These are phyloP conservation scores for Magnaporthales sp. DNA, from an alignment of 2,329 filamentous ascomycete genomes.

Conservation along the genomic window DNA sequence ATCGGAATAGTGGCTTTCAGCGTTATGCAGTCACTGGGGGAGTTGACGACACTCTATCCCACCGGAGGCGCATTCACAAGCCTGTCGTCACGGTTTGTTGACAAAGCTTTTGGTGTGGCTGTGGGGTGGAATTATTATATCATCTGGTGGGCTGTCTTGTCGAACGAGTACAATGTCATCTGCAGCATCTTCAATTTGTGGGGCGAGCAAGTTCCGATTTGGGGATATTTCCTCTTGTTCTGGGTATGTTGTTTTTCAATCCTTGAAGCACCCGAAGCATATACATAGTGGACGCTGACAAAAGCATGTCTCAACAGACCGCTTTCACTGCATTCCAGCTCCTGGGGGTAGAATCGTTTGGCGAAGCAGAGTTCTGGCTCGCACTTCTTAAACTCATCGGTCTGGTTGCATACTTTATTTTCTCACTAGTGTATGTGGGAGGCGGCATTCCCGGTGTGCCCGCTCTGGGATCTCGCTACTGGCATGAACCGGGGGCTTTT, in stretches of 20 bases:
- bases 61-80: constrained; percentile 64
- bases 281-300: background rate
- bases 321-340: constrained; percentile 61
- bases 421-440: constrained; percentile 61
- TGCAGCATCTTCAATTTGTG: constrained; percentile 59
- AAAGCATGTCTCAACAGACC: constrained; percentile 17
- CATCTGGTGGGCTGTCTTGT: constrained; percentile 55
- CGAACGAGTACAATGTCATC: constrained; percentile 65
- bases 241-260: constrained; percentile 38
- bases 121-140: constrained; percentile 67
- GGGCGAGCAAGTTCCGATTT: constrained; percentile 51
- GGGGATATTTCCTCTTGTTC: constrained; percentile 65
- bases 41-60: constrained; percentile 65
- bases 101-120: constrained; percentile 59
- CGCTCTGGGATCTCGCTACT: constrained; percentile 61
- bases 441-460: constrained; percentile 57
- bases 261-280: background rate
- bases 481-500: constrained; percentile 63
- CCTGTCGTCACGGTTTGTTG: constrained; percentile 61
- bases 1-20: constrained; percentile 61
- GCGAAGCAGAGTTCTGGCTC: constrained; percentile 75
- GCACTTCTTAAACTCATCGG: constrained; percentile 63
- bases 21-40: constrained; percentile 67
- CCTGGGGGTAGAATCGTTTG: constrained; percentile 64
- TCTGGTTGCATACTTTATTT: constrained; percentile 63